Evolutionary conservation across 2,329 filamentous ascomycete species (phyloP).

Genomic region (Penicillium expansum): DNA sequence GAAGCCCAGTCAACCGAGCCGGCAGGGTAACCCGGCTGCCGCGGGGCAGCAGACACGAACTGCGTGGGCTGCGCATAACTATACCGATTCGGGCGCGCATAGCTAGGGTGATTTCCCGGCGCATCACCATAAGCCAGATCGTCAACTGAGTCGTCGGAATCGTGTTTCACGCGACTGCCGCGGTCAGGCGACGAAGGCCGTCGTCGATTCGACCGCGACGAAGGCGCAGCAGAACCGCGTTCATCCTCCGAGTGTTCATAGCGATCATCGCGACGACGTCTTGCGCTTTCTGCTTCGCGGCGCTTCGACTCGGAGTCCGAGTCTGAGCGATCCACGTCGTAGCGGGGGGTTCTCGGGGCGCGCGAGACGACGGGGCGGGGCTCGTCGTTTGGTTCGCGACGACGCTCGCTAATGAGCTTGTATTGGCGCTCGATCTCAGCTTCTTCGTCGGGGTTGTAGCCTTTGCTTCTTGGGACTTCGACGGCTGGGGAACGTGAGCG

Average conservation of each 20-base stretch:
- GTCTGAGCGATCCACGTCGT: conserved; percentile 23
- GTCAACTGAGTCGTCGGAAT: conserved; percentile 31
- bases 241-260: conserved; percentile 29
- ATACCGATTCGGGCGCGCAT: conserved; percentile 31
- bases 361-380: conserved; percentile 7
- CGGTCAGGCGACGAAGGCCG: conserved; percentile 24
- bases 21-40: conserved; percentile 17
- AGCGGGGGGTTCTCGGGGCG: conserved; percentile 21
- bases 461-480: conserved; percentile 12
- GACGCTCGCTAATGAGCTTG: conserved; percentile 16
- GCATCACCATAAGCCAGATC: conserved; percentile 41
- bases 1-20: conserved; percentile 33
- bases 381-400: conserved; percentile 5
- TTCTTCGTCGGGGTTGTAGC: conserved; percentile 20
- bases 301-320: conserved; percentile 20
- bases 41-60: conserved; percentile 15
- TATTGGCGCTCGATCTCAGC: conserved; percentile 25
- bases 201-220: conserved; percentile 20
- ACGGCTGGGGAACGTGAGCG: conserved; percentile 28
- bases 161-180: conserved; percentile 19
- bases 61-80: conserved; percentile 33
- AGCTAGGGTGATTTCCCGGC: conserved; percentile 33
- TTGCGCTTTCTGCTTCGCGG: conserved; percentile 7
- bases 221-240: conserved; percentile 11
- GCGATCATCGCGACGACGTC: conserved; percentile 21